Evolutionary conservation across 345 rosid species (phyloP), one percentile per base, ranked within the genome.

Genomic region (Clausena lansium): DNA sequence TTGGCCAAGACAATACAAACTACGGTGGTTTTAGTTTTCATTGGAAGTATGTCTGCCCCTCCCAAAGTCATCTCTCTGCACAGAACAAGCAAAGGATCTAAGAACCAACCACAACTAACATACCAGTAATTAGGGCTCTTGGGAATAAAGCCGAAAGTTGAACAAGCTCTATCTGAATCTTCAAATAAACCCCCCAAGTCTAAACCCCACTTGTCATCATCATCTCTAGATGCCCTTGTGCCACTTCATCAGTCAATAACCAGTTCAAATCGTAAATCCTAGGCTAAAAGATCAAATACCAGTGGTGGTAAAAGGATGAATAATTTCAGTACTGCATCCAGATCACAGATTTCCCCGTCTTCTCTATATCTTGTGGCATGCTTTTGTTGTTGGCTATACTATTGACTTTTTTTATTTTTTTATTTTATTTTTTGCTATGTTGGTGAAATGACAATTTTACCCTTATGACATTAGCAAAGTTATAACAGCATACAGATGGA

Each of bases 331-430:
- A 87, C 90, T 61, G 87, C 98, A 20, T 85, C 95, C 70, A 91
- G 85, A 77, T 84, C 87, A 70, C 90, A 84, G 60, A 87, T 84
- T 76, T 84, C 97, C 22, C 88, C 95, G 52, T 89, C 98, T 64
- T 85, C 92, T n/a, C 69, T 85, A 54, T 91, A 88, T 88, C 97
- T 92, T 84, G 88, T 85, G n/a, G n/a, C n/a, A n/a, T n/a, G n/a
- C n/a, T n/a, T n/a, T n/a, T n/a, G n/a, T n/a, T n/a, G n/a, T n/a
- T n/a, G n/a, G n/a, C n/a, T n/a, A n/a, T n/a, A n/a, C n/a, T n/a
- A n/a, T n/a, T n/a, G n/a, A n/a, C n/a, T n/a, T n/a, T n/a, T n/a
- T n/a, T n/a, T n/a, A n/a, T n/a, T n/a, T n/a, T n/a, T n/a, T n/a
- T n/a, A n/a, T n/a, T n/a, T n/a, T n/a, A n/a, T n/a, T n/a, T n/a